Base-by-base conservation (phyloP, 495 filamentous ascomycete genomes). In the Letharia columbiana region DNA sequence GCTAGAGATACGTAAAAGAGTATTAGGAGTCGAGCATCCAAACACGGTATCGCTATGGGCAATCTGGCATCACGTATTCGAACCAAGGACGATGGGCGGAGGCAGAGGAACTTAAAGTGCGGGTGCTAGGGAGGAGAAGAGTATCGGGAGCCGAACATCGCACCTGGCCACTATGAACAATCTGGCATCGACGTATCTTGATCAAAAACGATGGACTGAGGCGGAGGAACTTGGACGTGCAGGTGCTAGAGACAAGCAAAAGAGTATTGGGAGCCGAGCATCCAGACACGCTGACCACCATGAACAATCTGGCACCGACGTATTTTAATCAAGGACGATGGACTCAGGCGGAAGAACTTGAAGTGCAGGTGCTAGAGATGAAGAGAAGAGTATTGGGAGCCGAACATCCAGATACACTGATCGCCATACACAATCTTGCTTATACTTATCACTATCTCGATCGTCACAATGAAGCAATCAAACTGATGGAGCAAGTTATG, bases 391-490 rank as follows among this genome's bases (percentile, higher is more conserved):
- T 54, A 7, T 56, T 49, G 20, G 39, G 60, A 40, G 67, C 56
- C 39, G 41, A 44, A 10, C 10, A 44, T 15, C 41, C 41, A 44
- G 12, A 15, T 10, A 44, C 41, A 10, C 41, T 44, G 33, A 72
- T 56, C 1, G 73, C 68, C 58, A 78, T 75, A 71, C 23, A 20
- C 62, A 74, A 72, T 57, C 72, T 79, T 31, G 71, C 71, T 37
- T 31, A 1, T 4, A 71, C 50, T 2, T 50, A 28, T 11, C 17
- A 61, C 9, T 15, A 9, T 35, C 47, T 35, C 50, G 35, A 44
- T 49, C 64, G 64, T 49, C 31, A 65, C 56, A 11, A 62, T 41
- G 63, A 71, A 45, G 67, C 69, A 37, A 54, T 68, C 47, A 61
- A 35, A 33, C 41, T 70, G 6, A 68, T 68, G 50, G 52, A 62